Evolutionary conservation across 108 stramenopile genomes (phyloP).

Genomic region (Cyclostephanos invisitatus): DNA sequence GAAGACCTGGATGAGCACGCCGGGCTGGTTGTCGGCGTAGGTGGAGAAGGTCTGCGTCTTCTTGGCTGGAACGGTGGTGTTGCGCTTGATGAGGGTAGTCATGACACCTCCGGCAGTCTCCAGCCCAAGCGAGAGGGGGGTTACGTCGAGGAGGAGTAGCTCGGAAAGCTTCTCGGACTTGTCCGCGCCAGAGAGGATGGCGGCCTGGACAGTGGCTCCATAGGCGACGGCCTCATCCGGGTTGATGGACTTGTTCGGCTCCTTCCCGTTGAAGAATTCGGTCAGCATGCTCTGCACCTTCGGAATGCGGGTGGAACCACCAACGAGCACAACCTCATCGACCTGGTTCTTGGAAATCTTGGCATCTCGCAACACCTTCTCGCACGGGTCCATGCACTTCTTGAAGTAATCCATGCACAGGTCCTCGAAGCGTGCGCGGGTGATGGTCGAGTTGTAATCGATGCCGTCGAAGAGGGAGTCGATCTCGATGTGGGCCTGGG

Average conservation of each 20-base stretch:
- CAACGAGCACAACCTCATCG: conserved; percentile 96
- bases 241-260: conserved; percentile 97
- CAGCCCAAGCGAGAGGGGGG: conserved; percentile 96
- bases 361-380: conserved; percentile 97
- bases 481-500: conserved; percentile 99
- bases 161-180: conserved; percentile 96
- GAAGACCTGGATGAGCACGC: conserved; percentile 98
- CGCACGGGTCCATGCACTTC: conserved; percentile 98
- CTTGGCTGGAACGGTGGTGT: conserved; percentile 96
- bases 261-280: conserved; percentile 99
- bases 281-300: conserved; percentile 93
- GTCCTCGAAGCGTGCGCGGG: conserved; percentile 96
- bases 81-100: conserved; percentile 94
- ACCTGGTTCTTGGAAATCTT: conserved; percentile 96
- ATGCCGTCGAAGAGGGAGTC: conserved; percentile 99
- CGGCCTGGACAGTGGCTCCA: conserved; percentile 95
- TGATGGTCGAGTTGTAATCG: conserved; percentile 99
- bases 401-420: conserved; percentile 99
- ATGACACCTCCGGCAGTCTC: conserved; percentile 97
- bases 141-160: conserved; percentile 96
- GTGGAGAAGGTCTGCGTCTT: conserved; percentile 99
- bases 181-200: conserved; percentile 92
- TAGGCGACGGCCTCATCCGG: conserved; percentile 97
- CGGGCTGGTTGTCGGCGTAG: conserved; percentile 99
- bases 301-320: conserved; percentile 98